Evolutionary conservation across 2,329 filamentous ascomycete species (phyloP), one percentile per base, ranked within the genome.

Genomic region (Beauveria sp.): DNA sequence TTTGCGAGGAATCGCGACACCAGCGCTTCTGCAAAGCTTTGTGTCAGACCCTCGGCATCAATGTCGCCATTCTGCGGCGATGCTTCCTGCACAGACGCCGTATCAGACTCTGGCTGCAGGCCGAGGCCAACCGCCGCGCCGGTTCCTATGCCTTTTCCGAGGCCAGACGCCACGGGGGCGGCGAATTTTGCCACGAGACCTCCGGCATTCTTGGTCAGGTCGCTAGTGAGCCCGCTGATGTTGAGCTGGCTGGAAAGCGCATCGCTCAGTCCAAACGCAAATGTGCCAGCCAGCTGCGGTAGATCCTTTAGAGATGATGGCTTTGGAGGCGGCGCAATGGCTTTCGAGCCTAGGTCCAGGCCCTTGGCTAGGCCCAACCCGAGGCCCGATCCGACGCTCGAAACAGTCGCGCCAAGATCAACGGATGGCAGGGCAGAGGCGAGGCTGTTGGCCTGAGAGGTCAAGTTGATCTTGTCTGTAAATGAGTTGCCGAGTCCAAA

Each of bases 1-100:
- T 74, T 73, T 26, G 66, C 64, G 1, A 75, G 67, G 61, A 73
- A 68, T 18, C 68, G 66, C n/a, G 69, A 68, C 2, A 68, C 67
- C 5, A 75, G 64, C 28, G 69, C 69, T 55, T 66, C 66, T 3
- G 69, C 67, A 24, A 70, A 70, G 22, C 57, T 64, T 48, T 68
- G 62, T 6, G 67, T 57, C 30, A 74, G 59, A 1, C 18, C 55
- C 46, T 66, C 67, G 7, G 62, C 64, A 44, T 66, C 62, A 55
- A 66, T 64, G 61, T 66, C 54, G 52, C 62, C 5, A 55, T 41
- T 40, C 10, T 9, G 4, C 6, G 26, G 2, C 12, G 43, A 14
- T 20, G 16, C n/a, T 8, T 14, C 7, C 18, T n/a, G 37, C 34
- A 10, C 22, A 1, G 34, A 16, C 22, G 26, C 18, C 26, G 48